phyloP scores from a whole-genome alignment of 2,329 filamentous ascomycete species.

The Calonectria honghensis region DNA sequence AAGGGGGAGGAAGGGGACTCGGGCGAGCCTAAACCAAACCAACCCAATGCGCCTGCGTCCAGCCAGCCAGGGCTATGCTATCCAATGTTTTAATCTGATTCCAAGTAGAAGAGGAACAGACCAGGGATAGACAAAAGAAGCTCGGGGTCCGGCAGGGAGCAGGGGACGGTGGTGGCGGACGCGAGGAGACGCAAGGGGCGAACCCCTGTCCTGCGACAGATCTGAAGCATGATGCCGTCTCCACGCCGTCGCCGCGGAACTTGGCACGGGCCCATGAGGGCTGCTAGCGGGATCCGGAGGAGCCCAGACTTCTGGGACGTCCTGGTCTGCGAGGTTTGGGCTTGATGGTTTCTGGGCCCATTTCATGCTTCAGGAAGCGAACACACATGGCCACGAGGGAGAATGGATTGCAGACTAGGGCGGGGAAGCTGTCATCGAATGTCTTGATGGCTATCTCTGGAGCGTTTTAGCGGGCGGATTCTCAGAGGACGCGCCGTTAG shows the following conservation, averaged over 20 bases:
- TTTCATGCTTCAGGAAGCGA: slow-evolving; percentile 37
- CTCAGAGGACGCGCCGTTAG: slow-evolving; percentile 32
- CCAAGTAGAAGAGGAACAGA: slow-evolving; percentile 46
- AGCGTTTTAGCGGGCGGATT: slow-evolving; percentile 41
- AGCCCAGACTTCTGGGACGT: slow-evolving; percentile 49
- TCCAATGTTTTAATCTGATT: slow-evolving; percentile 52
- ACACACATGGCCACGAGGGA: slow-evolving; percentile 28
- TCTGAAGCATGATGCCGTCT: slow-evolving; percentile 65
- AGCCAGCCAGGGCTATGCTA: slow-evolving; percentile 44
- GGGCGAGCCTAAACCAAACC: slow-evolving; percentile 44
- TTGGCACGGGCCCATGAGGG: slow-evolving; percentile 41
- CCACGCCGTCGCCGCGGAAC: slow-evolving; percentile 48
- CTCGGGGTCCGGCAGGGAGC: slow-evolving; percentile 45
- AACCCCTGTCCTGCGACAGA: slow-evolving; percentile 68
- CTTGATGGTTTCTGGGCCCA: slow-evolving; percentile 19
- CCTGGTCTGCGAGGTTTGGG: slow-evolving; percentile 25
- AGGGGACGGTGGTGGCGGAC: slow-evolving; percentile 41
- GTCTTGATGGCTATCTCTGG: slow-evolving; percentile 43
- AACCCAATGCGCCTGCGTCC: slow-evolving; percentile 36
- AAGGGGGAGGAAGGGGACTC: slow-evolving; percentile 43
- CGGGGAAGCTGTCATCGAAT: slow-evolving; percentile 13
- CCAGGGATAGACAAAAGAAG: slow-evolving; percentile 47
- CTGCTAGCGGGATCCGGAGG: slow-evolving; percentile 24
- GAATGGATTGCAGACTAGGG: slow-evolving; percentile 13
- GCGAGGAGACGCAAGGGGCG: slow-evolving; percentile 46